These are phyloP conservation scores for Pyrrhoderma noxium DNA, from an alignment of 1,284 basidiomycete species.

Conservation along the genomic window DNA sequence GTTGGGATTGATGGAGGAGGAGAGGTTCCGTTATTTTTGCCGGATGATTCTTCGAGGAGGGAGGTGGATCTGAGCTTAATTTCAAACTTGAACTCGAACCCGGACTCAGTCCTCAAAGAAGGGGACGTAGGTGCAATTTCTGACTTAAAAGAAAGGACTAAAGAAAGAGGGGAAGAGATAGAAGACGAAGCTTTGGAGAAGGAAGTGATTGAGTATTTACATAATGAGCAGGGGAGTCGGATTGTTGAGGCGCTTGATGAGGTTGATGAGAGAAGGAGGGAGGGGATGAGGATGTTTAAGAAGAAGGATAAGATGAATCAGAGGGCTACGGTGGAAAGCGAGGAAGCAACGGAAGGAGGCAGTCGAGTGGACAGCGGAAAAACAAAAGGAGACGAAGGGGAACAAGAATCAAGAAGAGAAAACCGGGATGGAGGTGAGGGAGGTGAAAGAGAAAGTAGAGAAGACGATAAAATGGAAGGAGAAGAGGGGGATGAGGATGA, in stretches of 20 bases:
- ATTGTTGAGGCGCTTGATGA: slow-evolving; percentile 56
- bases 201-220: slow-evolving; percentile 48
- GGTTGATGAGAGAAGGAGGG: slow-evolving; percentile 50
- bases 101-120: not conserved
- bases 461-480: slow-evolving; percentile 17
- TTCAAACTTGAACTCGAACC: too few species aligned
- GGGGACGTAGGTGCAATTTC: not conserved
- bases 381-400: too few species aligned
- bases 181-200: too few species aligned
- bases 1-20: slow-evolving; percentile 20
- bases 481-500: too few species aligned
- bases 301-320: too few species aligned
- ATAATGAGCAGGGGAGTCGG: slow-evolving; percentile 46
- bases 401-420: too few species aligned
- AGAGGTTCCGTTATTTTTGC: slow-evolving; percentile 19
- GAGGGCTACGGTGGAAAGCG: too few species aligned
- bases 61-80: too few species aligned
- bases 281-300: slow-evolving; percentile 40
- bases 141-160: not conserved
- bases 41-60: slow-evolving; percentile 15
- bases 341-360: too few species aligned
- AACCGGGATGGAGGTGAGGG: too few species aligned
- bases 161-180: too few species aligned
- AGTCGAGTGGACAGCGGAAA: too few species aligned
- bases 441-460: slow-evolving; percentile 48